phyloP scores from a whole-genome alignment of 2,329 filamentous ascomycete species.

The Dryadomyces quercivorus region DNA sequence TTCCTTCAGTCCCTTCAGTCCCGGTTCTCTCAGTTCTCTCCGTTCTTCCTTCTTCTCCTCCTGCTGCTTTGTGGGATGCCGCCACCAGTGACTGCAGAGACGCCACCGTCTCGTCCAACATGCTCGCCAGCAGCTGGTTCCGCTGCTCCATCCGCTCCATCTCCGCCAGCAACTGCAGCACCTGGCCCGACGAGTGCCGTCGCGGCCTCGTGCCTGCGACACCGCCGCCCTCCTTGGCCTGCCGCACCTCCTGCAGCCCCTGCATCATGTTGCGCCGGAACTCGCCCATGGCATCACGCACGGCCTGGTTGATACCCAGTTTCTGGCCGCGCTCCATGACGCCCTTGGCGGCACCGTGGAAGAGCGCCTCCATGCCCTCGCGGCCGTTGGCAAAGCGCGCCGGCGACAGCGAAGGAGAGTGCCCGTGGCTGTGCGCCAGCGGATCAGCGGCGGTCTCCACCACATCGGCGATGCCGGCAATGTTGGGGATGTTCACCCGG shows the following conservation, averaged over 20 bases:
- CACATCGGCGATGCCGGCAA: background rate
- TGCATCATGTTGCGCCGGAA: slow-evolving; percentile 65
- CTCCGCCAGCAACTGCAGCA: slow-evolving; percentile 14
- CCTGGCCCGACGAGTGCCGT: background rate
- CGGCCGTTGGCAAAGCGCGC: slow-evolving; percentile 38
- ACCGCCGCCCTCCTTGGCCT: slow-evolving; percentile 22
- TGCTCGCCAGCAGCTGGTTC: slow-evolving; percentile 52
- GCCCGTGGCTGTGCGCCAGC: slow-evolving; percentile 7
- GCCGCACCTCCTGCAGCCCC: slow-evolving; percentile 46
- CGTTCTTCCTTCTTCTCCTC: background rate
- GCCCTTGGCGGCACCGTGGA: slow-evolving; percentile 66
- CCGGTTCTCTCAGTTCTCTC: too few relatives aligned
- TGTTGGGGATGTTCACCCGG: background rate
- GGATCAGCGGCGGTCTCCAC: background rate
- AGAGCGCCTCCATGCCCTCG: slow-evolving; percentile 53
- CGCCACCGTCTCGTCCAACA: slow-evolving; percentile 55
- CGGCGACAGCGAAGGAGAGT: slow-evolving; percentile 19
- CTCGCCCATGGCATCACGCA: slow-evolving; percentile 71
- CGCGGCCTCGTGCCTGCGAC: background rate
- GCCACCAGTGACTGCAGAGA: slow-evolving; percentile 50
- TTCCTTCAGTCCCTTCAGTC: background rate
- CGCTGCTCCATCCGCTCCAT: slow-evolving; percentile 39
- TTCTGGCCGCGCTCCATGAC: slow-evolving; percentile 63
- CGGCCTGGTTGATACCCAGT: slow-evolving; percentile 67
- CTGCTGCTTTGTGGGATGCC: slow-evolving; percentile 17